These are phyloP conservation scores for Clarkia xantiana DNA, from an alignment of 345 rosid genomes.

Conservation along the genomic window DNA sequence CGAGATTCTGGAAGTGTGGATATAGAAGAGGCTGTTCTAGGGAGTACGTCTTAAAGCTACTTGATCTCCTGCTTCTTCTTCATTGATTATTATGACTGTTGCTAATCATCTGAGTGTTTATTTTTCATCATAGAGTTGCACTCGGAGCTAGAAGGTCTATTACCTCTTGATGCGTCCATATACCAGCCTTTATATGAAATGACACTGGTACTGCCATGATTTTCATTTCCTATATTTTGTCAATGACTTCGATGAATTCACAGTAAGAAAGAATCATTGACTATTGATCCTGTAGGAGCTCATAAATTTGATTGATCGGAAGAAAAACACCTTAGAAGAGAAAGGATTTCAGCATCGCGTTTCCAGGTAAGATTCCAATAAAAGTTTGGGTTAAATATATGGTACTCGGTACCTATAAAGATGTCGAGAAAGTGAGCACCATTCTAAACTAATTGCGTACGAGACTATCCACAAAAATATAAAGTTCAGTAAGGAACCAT, in stretches of 20 bases:
- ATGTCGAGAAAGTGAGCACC: too few relatives aligned
- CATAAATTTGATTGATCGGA: constrained; percentile 55
- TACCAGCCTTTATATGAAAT: constrained; percentile 78
- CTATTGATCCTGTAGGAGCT: constrained; percentile 29
- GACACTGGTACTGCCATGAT: constrained; percentile 32
- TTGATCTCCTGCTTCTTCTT: background rate
- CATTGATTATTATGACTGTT: constrained; percentile 10
- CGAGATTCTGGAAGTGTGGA: constrained; percentile 92
- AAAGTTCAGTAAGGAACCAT: too few relatives aligned
- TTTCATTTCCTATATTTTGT: background rate
- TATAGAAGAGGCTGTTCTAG: constrained; percentile 65
- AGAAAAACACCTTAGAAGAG: constrained; percentile 44
- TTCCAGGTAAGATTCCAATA: constrained; percentile 40
- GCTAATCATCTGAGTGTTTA: constrained; percentile 8
- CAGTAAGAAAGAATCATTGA: constrained; percentile 1
- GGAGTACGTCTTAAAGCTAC: constrained; percentile 33
- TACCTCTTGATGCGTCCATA: constrained; percentile 26
- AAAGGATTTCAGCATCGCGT: constrained; percentile 69
- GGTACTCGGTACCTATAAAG: too few relatives aligned
- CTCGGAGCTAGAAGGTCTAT: constrained; percentile 51
- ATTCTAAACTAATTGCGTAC: too few relatives aligned
- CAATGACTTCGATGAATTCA: constrained; percentile 1
- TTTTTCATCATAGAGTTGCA: constrained; percentile 45
- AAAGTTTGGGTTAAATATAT: too few relatives aligned
- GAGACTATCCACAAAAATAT: too few relatives aligned